phyloP scores from a whole-genome alignment of 202 grass and related monocot genomes.

The Hordeum pubiflorum region DNA sequence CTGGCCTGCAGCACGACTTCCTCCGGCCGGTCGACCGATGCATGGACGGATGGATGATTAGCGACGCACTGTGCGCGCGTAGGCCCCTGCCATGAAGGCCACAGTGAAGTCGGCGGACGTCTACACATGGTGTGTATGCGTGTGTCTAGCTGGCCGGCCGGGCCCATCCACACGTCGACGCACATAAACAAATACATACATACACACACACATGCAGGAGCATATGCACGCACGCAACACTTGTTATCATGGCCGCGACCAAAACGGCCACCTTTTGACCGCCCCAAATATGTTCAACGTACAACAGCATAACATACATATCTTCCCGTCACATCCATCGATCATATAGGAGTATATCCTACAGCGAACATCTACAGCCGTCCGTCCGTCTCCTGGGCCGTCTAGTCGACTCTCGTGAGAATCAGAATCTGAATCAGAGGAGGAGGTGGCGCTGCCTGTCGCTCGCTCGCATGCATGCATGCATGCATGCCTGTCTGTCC shows the following conservation, averaged over 20 bases:
- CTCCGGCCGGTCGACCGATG: neutral
- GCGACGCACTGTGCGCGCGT: neutral
- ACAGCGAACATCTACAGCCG: neutral
- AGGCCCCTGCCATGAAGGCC: neutral
- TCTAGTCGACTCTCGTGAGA: constrained; percentile 3
- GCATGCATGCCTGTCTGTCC: neutral
- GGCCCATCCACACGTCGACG: neutral
- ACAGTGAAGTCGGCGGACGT: neutral
- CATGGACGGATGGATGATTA: neutral
- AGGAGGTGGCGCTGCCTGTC: neutral
- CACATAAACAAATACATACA: too few species aligned
- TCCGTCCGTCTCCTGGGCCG: neutral
- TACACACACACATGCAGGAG: neutral
- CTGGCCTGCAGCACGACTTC: neutral
- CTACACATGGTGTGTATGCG: neutral
- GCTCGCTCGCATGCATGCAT: neutral
- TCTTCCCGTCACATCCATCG: neutral
- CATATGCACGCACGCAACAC: neutral
- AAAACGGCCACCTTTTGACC: constrained; percentile 32
- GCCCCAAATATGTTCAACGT: constrained; percentile 3
- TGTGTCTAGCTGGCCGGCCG: neutral
- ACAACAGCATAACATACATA: neutral
- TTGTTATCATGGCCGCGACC: constrained; percentile 22
- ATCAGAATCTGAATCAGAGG: constrained; percentile 43
- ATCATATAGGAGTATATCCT: neutral